Base-by-base conservation (phyloP, 768 basidiomycete genomes). In the Tulasnella sp. region DNA sequence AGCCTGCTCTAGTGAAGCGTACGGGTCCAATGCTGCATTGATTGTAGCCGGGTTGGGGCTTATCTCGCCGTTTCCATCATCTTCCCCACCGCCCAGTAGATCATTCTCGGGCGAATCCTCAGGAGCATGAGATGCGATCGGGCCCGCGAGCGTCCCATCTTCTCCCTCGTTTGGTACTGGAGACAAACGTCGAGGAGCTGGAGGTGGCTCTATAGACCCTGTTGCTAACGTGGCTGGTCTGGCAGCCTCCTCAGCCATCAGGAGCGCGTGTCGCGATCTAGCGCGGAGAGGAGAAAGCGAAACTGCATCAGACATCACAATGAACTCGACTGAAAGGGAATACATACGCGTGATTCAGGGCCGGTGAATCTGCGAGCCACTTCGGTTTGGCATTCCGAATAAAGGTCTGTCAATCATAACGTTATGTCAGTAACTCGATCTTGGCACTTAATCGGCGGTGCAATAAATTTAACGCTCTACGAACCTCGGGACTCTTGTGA, bases 401-500 rank as follows among this genome's bases (percentile, higher is more conserved):
- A 67, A 96, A 96, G 2, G 90, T 93, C 85, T 90, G 25, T 22
- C 19, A 6, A 16, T 12, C 2, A 12, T 44, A 4, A 22, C 31
- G n/a, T n/a, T n/a, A n/a, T n/a, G n/a, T n/a, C n/a, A n/a, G n/a
- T n/a, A n/a, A n/a, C n/a, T n/a, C n/a, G n/a, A n/a, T n/a, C n/a
- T n/a, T n/a, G n/a, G n/a, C n/a, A n/a, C n/a, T n/a, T n/a, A n/a
- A n/a, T n/a, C n/a, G 20, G 34, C 34, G 34, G 20, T 34, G 27
- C 37, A 16, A 12, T 55, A 34, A 35, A 46, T 54, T 48, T 34
- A 25, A 33, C 37, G 12, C 25, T 49, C 28, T 37, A 58, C 70
- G 57, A 37, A 85, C 87, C 74, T 93, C 87, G 13, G 92, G 92
- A 59, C 91, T 91, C 69, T 96, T 95, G 70, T 96, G 93, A 66